These are phyloP conservation scores for Penicillium fimorum DNA, from an alignment of 495 filamentous ascomycete species.

Conservation along the genomic window DNA sequence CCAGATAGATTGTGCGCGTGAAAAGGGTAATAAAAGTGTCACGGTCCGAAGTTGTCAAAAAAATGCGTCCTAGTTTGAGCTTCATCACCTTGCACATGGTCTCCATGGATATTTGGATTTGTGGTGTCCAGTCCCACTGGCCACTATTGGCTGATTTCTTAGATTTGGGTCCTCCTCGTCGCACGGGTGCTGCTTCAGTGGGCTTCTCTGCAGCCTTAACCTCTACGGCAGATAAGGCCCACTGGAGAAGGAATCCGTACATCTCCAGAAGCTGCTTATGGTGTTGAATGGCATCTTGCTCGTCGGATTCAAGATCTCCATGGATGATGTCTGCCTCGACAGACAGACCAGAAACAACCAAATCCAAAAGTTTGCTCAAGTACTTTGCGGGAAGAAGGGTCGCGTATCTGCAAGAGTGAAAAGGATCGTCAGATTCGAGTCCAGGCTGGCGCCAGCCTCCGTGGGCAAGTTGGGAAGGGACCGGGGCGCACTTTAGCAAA, in stretches of 20 bases:
- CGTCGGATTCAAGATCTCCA: constrained; percentile 84
- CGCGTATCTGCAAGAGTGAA: constrained; percentile 72
- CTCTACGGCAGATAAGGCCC: constrained; percentile 90
- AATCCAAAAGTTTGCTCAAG: constrained; percentile 89
- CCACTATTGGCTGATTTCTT: constrained; percentile 75
- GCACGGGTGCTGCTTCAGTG: constrained; percentile 63
- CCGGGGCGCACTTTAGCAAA: constrained; percentile 89
- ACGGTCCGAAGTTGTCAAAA: constrained; percentile 92
- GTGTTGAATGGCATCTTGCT: constrained; percentile 78
- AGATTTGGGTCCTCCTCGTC: constrained; percentile 74
- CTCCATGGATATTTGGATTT: constrained; percentile 84
- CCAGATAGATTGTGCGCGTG: constrained; percentile 88
- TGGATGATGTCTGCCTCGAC: constrained; percentile 83
- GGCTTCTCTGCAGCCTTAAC: constrained; percentile 87
- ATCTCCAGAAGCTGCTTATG: constrained; percentile 92
- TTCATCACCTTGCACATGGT: constrained; percentile 95
- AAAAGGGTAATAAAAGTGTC: constrained; percentile 93
- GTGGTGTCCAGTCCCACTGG: constrained; percentile 82
- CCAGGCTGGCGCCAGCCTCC: constrained; percentile 40
- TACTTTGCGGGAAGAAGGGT: constrained; percentile 73
- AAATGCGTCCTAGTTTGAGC: constrained; percentile 86
- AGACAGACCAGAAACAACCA: constrained; percentile 91
- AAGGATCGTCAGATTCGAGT: constrained; percentile 58
- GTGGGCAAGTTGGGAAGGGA: constrained; percentile 46
- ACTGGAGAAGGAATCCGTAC: constrained; percentile 92